These are phyloP conservation scores for Penicillium salamii DNA, from an alignment of 495 filamentous ascomycete genomes.

Conservation along the genomic window DNA sequence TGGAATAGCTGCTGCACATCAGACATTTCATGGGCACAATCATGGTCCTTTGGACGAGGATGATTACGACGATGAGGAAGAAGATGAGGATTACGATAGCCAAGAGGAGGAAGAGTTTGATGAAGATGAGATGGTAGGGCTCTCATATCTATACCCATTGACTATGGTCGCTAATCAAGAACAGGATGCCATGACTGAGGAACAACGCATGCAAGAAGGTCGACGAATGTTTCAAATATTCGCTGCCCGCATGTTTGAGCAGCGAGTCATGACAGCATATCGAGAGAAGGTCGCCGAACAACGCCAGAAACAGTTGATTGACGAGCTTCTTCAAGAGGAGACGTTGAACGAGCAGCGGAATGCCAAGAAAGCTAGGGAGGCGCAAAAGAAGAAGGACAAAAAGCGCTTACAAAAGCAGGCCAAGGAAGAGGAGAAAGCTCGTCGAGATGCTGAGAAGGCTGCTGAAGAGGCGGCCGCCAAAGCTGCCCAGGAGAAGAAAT, in stretches of 20 bases:
- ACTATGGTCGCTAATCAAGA: neutral
- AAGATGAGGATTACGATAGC: constrained; percentile 85
- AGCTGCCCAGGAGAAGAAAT: constrained; percentile 74
- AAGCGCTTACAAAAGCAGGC: constrained; percentile 78
- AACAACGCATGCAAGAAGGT: constrained; percentile 98
- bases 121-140: constrained; percentile 75
- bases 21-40: constrained; percentile 60
- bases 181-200: constrained; percentile 94
- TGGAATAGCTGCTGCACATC: constrained; percentile 55
- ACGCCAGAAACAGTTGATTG: constrained; percentile 84
- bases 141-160: constrained; percentile 12
- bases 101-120: constrained; percentile 84
- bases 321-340: constrained; percentile 85
- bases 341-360: constrained; percentile 71
- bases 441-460: constrained; percentile 81
- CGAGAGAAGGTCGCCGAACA: constrained; percentile 93
- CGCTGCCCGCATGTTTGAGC: constrained; percentile 98
- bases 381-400: constrained; percentile 89
- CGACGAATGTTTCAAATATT: constrained; percentile 99
- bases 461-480: constrained; percentile 80
- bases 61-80: constrained; percentile 66
- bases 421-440: constrained; percentile 85
- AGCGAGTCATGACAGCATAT: constrained; percentile 94
- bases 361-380: constrained; percentile 90
- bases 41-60: constrained; percentile 71